phyloP scores from a whole-genome alignment of 1,139 yeast genomes.

The Protomyces arabidopsidicola region DNA sequence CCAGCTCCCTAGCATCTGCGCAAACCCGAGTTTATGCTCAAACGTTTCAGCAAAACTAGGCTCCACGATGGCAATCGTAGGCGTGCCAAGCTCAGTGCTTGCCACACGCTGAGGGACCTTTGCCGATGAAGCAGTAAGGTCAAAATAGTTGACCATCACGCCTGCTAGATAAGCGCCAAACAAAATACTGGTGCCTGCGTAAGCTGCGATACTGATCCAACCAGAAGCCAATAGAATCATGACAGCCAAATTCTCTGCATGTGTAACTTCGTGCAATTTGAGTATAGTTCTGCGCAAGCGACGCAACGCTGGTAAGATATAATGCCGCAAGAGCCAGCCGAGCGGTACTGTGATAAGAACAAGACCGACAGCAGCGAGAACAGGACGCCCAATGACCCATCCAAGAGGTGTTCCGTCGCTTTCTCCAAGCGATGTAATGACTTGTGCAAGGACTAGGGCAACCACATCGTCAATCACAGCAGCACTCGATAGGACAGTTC shows the following conservation, averaged over 20 bases:
- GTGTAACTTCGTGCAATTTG: neutral
- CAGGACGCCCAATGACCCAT: neutral
- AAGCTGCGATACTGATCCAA: conserved; percentile 7
- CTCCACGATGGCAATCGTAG: too few relatives aligned
- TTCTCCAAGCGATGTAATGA: conserved; percentile 10
- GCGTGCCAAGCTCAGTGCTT: neutral
- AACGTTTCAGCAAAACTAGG: neutral
- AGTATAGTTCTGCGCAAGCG: neutral
- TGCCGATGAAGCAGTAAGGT: neutral
- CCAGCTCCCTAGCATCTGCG: neutral
- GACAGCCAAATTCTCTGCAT: neutral
- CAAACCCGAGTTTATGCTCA: neutral
- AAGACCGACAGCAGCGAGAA: conserved; percentile 6
- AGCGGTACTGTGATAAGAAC: neutral
- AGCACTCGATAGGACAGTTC: conserved; percentile 18
- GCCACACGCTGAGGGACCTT: neutral
- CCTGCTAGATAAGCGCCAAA: conserved; percentile 27
- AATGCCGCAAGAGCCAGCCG: neutral
- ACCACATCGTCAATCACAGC: conserved; percentile 28
- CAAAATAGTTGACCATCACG: conserved; percentile 13
- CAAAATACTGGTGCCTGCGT: conserved; percentile 22
- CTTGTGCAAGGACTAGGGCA: conserved; percentile 19
- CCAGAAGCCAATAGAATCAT: conserved; percentile 11
- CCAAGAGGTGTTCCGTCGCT: neutral
- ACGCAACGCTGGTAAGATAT: neutral